Percentiles rank a stretch among this genome's conserved stretches.
These are phyloP conservation scores for Cordyceps pruinosa DNA, from an alignment of 2,329 filamentous ascomycete genomes.

Conservation along the genomic window DNA sequence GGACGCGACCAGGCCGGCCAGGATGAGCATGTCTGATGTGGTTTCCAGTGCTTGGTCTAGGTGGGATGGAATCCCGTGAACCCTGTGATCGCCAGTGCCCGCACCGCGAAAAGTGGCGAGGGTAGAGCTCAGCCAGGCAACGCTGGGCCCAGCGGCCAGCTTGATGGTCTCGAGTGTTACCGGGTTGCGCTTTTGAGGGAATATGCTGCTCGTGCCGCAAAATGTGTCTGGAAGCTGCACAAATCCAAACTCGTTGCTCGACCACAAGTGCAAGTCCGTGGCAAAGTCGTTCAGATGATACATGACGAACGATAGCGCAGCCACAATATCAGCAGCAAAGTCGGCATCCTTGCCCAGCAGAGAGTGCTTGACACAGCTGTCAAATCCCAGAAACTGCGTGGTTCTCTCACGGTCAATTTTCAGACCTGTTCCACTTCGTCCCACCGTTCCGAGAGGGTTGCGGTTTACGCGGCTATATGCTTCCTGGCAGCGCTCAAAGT, in stretches of 20 bases:
- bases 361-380: constrained; percentile 8
- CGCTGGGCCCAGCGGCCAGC: constrained; percentile 8
- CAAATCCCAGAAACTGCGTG: constrained; percentile 8
- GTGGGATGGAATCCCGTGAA: constrained; percentile 4
- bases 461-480: constrained; percentile 11
- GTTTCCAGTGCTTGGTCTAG: constrained; percentile 11
- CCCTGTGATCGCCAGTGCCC: constrained; percentile 9
- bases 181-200: constrained; percentile 15
- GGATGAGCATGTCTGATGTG: constrained; percentile 10
- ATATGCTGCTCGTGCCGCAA: constrained; percentile 14
- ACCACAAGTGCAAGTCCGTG: constrained; percentile 14
- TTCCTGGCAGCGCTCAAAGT: constrained; percentile 14
- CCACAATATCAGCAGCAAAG: constrained; percentile 9
- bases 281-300: constrained; percentile 13
- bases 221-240: constrained; percentile 10
- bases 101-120: constrained; percentile 10
- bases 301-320: constrained; percentile 11
- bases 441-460: constrained; percentile 10
- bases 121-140: constrained; percentile 12
- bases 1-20: constrained; percentile 8
- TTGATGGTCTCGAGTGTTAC: constrained; percentile 13
- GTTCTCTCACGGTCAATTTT: constrained; percentile 9
- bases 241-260: constrained; percentile 12
- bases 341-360: constrained; percentile 12
- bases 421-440: constrained; percentile 10